Evolutionary conservation across 2,329 filamentous ascomycete species (phyloP).

Genomic region (Domatiomyces catenatus): DNA sequence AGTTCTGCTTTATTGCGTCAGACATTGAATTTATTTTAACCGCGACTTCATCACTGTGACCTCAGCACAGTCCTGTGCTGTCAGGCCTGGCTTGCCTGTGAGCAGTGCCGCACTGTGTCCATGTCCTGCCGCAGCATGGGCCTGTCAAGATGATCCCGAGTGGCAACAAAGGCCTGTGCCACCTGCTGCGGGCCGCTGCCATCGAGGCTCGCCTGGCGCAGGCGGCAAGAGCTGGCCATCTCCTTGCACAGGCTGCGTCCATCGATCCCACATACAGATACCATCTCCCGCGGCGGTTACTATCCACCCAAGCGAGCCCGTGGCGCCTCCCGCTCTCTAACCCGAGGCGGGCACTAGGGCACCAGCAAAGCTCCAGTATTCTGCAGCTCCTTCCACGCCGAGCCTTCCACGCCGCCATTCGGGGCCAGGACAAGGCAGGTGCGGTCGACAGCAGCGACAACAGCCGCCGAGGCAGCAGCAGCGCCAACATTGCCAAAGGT

Average conservation of each 20-base stretch:
- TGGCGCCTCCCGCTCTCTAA: background rate
- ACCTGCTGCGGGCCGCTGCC: conserved; percentile 9
- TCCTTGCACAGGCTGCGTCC: conserved; percentile 3
- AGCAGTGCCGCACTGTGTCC: background rate
- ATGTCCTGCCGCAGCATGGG: conserved; percentile 5
- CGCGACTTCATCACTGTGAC: too few species aligned
- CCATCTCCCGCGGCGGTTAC: conserved; percentile 11
- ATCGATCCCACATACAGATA: conserved; percentile 12
- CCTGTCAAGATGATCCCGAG: conserved; percentile 8
- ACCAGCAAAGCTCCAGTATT: background rate
- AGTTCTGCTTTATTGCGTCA: background rate
- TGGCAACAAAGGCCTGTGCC: conserved; percentile 10
- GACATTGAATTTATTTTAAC: background rate
- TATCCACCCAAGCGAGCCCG: background rate
- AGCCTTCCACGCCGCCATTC: background rate
- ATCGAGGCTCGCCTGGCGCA: conserved; percentile 5
- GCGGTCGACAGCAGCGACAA: background rate
- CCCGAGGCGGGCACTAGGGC: background rate
- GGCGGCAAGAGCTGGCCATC: conserved; percentile 6
- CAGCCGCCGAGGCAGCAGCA: background rate
- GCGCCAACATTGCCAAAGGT: background rate
- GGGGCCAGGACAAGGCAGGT: background rate
- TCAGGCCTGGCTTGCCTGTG: too few species aligned
- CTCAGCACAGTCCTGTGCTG: background rate
- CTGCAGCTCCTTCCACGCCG: background rate